These are phyloP conservation scores for Diaporthe velutina DNA, from an alignment of 2,329 filamentous ascomycete species.

Conservation along the genomic window DNA sequence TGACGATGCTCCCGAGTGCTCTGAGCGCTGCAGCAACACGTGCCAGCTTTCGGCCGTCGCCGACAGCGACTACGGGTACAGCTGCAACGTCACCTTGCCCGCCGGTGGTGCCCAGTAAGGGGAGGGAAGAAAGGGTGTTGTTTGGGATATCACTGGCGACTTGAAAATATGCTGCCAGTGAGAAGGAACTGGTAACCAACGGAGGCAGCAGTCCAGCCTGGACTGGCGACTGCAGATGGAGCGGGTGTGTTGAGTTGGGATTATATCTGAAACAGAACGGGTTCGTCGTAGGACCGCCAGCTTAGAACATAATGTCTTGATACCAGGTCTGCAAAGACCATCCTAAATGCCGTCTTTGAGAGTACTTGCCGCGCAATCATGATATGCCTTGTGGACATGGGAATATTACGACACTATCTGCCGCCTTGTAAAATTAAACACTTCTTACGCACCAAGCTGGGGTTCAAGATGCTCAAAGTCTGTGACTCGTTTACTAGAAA, in stretches of 20 bases:
- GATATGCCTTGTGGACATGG: not conserved
- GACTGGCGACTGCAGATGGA: not conserved
- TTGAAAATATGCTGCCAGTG: not conserved
- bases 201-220: not conserved
- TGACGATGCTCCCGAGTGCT: conserved; percentile 25
- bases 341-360: not conserved
- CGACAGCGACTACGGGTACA: conserved; percentile 36
- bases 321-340: conserved; percentile 14
- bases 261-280: not conserved
- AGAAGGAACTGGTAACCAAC: not conserved
- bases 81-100: conserved; percentile 29
- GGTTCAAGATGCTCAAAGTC: too few relatives aligned
- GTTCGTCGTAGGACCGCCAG: not conserved
- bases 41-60: conserved; percentile 37
- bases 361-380: too few relatives aligned
- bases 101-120: not conserved
- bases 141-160: too few relatives aligned
- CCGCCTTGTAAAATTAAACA: not conserved
- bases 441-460: not conserved
- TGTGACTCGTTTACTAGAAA: too few relatives aligned
- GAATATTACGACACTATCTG: not conserved
- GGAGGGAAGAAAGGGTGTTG: too few relatives aligned
- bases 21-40: conserved; percentile 20
- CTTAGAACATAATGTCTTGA: conserved; percentile 27
- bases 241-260: not conserved